Conservation (phyloP, 23 red algal genomes). For the Gracilariopsis chorda region DNA sequence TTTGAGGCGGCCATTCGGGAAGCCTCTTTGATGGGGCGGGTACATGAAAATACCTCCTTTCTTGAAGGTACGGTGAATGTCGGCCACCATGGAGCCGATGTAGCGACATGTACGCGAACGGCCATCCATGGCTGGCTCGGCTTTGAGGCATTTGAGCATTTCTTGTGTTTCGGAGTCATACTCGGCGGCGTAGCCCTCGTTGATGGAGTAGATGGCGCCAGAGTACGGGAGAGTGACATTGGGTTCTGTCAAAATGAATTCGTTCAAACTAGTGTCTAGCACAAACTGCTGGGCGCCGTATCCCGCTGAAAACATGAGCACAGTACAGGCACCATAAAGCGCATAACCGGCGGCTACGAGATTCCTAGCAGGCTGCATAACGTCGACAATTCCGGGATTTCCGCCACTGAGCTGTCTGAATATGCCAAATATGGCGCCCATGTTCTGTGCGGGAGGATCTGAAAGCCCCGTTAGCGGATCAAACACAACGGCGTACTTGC, state of each 20-base stretch:
- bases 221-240: slow-evolving; percentile 84
- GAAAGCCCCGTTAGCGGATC: slow-evolving; percentile 94
- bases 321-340: slow-evolving; percentile 78
- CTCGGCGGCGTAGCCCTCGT: slow-evolving; percentile 78
- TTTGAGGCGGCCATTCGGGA: slow-evolving; percentile 82
- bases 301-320: slow-evolving; percentile 80
- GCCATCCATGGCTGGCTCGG: slow-evolving; percentile 71
- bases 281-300: slow-evolving; percentile 91
- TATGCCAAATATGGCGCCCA: slow-evolving; percentile 96
- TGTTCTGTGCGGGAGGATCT: slow-evolving; percentile 87
- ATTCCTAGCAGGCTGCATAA: slow-evolving; percentile 91
- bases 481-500: slow-evolving; percentile 94
- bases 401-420: slow-evolving; percentile 82
- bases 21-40: slow-evolving; percentile 62
- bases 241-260: slow-evolving; percentile 81
- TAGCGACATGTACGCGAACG: slow-evolving; percentile 68
- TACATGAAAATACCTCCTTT: slow-evolving; percentile 98
- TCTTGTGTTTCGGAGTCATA: slow-evolving; percentile 72
- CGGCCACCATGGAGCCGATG: slow-evolving; percentile 96
- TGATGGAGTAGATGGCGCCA: slow-evolving; percentile 82
- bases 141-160: slow-evolving; percentile 88
- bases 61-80: slow-evolving; percentile 93
- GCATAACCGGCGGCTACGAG: slow-evolving; percentile 96
- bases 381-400: slow-evolving; percentile 62
- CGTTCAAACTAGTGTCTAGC: slow-evolving; percentile 90